Evolutionary conservation across 2,329 filamentous ascomycete genomes (phyloP), one percentile per base, ranked within the genome.

Genomic region (Polytolypa hystricis): DNA sequence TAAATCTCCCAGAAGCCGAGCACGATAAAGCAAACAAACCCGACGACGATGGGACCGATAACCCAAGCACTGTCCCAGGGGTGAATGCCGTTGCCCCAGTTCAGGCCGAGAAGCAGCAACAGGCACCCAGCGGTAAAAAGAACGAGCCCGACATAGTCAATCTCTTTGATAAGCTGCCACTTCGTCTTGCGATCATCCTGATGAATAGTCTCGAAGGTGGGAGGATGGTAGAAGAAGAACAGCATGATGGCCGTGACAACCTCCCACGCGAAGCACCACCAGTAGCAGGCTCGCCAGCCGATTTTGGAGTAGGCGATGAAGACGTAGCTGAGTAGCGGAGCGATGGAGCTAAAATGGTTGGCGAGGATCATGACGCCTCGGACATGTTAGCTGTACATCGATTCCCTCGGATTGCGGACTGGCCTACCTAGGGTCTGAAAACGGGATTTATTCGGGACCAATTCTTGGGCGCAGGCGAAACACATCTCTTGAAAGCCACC

Each of bases 291-390:
- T n/a, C 21, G 21, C 21, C 21, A 25, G n/a, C 21, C 21, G 7
- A 25, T 7, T 25, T 7, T 7, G 7, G 35, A 48, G 5, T 37
- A 42, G 28, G 41, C 45, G 3, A 49, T 55, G 3, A 39, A 42
- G 17, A 46, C 43, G 7, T 64, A 62, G 37, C 62, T 57, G 45
- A 35, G 28, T 3, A 48, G 60, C 26, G 57, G 57, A 3, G 54
- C 47, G 3, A 36, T 64, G n/a, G 60, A 58, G 2, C 33, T 49
- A 19, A 39, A 43, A 2, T 54, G 51, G n/a, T 25, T 25, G 21
- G 21, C 7, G n/a, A 25, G 21, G 7, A 7, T n/a, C 7, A 7
- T 25, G 21, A 25, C 21, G n/a, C n/a, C n/a, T n/a, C n/a, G n/a
- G n/a, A n/a, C n/a, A n/a, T n/a, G n/a, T n/a, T n/a, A n/a, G n/a